Conservation (phyloP, 1,284 basidiomycete species). For the Inonotus obliquus region DNA sequence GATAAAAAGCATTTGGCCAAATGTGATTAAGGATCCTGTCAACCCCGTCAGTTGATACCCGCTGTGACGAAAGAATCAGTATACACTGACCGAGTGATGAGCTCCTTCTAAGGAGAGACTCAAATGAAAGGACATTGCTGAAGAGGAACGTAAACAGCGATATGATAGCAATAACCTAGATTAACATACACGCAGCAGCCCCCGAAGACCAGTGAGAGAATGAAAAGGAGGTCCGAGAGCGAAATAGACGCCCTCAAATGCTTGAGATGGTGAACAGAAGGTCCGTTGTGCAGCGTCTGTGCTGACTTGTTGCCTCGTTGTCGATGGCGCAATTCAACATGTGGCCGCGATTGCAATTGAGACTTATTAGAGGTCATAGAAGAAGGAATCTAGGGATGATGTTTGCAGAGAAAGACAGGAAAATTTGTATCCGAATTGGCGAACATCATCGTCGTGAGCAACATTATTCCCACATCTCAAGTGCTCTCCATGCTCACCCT, state of each 20-base stretch:
- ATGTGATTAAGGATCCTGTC: slow-evolving; percentile 78
- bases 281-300: not conserved
- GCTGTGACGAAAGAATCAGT: not conserved
- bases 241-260: not conserved
- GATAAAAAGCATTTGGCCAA: slow-evolving; percentile 81
- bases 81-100: slow-evolving; percentile 56
- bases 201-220: slow-evolving; percentile 63
- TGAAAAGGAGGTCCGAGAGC: slow-evolving; percentile 23
- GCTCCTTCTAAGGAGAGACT: slow-evolving; percentile 66
- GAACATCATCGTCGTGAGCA: not conserved
- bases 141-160: not conserved
- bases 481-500: not conserved
- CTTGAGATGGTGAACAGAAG: no score
- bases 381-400: no score
- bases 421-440: no score
- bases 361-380: no score
- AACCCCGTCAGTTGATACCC: slow-evolving; percentile 5
- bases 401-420: no score
- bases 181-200: slow-evolving; percentile 74
- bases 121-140: slow-evolving; percentile 69
- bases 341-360: no score
- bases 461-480: not conserved
- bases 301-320: not conserved
- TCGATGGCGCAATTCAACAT: no score
- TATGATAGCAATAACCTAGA: not conserved